A percentile compares a stretch with the other conserved stretches of the same genome.
These are phyloP conservation scores for Xylariaceae sp. DNA, from an alignment of 2,329 filamentous ascomycete species.

Conservation along the genomic window DNA sequence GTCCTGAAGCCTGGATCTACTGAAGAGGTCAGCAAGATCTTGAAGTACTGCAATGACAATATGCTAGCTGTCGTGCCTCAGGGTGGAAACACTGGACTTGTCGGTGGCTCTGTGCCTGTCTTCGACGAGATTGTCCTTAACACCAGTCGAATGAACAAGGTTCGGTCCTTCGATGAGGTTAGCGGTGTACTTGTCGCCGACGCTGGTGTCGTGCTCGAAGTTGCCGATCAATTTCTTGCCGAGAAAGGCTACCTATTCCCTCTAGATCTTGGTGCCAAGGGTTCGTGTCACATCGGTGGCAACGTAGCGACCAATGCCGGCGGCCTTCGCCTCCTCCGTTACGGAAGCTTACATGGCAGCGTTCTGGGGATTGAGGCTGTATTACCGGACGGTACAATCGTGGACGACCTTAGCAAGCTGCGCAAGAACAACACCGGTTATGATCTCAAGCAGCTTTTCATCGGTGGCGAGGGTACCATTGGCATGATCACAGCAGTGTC, in stretches of 20 bases:
- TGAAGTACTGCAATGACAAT: conserved; percentile 94
- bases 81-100: conserved; percentile 93
- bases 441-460: conserved; percentile 75
- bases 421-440: conserved; percentile 99
- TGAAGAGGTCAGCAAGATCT: conserved; percentile 83
- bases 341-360: conserved; percentile 90
- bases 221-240: conserved; percentile 80
- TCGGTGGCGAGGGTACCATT: conserved; percentile 91
- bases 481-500: conserved; percentile 90
- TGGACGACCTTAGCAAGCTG: conserved; percentile 83
- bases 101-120: conserved; percentile 92
- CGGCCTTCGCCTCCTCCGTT: conserved; percentile 82
- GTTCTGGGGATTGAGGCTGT: conserved; percentile 93
- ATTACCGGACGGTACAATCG: conserved; percentile 85
- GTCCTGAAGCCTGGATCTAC: conserved; percentile 83
- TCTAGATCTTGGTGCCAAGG: conserved; percentile 95
- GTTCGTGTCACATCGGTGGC: conserved; percentile 92
- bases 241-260: conserved; percentile 88
- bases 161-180: conserved; percentile 88
- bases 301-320: conserved; percentile 97
- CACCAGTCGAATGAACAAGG: conserved; percentile 84
- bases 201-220: conserved; percentile 86
- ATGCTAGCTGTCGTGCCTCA: conserved; percentile 92
- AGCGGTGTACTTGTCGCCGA: conserved; percentile 88
- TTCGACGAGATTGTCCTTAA: conserved; percentile 98